A percentile compares a stretch with the other conserved stretches of the same genome.
phyloP scores from a whole-genome alignment of 306 rosid species.

The Medicago ruthenica region DNA sequence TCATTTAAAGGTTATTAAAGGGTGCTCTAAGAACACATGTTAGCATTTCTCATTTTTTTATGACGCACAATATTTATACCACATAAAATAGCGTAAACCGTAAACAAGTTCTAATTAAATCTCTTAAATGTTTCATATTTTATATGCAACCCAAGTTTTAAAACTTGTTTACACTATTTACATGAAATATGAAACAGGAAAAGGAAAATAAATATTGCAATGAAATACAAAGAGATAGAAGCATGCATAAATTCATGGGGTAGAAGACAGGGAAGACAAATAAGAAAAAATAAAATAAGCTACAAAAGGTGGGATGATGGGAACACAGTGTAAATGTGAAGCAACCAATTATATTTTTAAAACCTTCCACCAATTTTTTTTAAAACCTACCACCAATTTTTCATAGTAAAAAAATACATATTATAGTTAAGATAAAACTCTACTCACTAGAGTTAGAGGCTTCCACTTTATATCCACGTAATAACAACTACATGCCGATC shows the following conservation, averaged over 20 bases:
- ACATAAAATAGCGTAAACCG: too few species aligned
- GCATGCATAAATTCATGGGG: neutral
- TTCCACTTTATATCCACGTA: constrained; percentile 39
- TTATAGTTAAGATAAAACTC: constrained; percentile 38
- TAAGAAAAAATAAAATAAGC: neutral
- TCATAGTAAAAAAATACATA: constrained; percentile 3
- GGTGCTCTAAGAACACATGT: too few species aligned
- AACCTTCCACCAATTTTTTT: constrained; percentile 32
- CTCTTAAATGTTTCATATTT: too few species aligned
- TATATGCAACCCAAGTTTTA: too few species aligned
- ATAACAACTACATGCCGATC: constrained; percentile 40
- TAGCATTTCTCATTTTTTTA: too few species aligned
- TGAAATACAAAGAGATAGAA: neutral
- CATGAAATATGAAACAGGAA: neutral
- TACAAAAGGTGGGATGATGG: constrained; percentile 38
- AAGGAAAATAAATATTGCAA: neutral
- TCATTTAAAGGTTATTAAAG: too few species aligned
- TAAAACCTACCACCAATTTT: constrained; percentile 30
- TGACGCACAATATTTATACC: too few species aligned
- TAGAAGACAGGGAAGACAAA: constrained; percentile 11
- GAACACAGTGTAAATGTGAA: constrained; percentile 41
- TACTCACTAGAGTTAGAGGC: constrained; percentile 45
- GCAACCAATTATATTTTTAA: constrained; percentile 32
- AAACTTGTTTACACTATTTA: too few species aligned
- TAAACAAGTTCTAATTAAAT: too few species aligned